Percentiles rank a stretch among this genome's conserved stretches.
Conservation (phyloP, 2,329 filamentous ascomycete species). For the Celoporthe dispersa region DNA sequence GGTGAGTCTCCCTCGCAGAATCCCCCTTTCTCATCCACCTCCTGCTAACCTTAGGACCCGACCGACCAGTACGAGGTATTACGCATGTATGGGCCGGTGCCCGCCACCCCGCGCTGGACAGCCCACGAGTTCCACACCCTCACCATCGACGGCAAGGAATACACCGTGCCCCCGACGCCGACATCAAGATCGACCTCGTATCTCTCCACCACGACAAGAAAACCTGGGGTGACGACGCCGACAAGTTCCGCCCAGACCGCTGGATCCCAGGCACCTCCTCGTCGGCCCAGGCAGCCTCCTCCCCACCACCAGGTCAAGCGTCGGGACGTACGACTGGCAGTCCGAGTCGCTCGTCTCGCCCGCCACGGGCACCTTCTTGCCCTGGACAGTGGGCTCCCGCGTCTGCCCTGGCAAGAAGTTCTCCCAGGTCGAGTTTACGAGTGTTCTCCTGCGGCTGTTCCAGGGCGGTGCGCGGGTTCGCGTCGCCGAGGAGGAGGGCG, state of each 20-base stretch:
- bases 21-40: neutral
- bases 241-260: slow-evolving; percentile 16
- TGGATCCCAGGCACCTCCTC: slow-evolving; percentile 11
- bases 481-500: slow-evolving; percentile 2
- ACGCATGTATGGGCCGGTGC: slow-evolving; percentile 20
- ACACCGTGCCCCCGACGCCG: slow-evolving; percentile 13
- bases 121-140: slow-evolving; percentile 2
- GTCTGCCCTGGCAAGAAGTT: slow-evolving; percentile 20
- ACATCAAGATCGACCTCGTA: slow-evolving; percentile 11
- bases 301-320: neutral
- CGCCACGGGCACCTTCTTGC: slow-evolving; percentile 5
- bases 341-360: slow-evolving; percentile 15
- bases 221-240: slow-evolving; percentile 16
- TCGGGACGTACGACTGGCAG: slow-evolving; percentile 11
- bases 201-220: slow-evolving; percentile 15
- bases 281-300: neutral
- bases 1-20: slow-evolving; percentile 4
- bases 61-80: slow-evolving; percentile 20
- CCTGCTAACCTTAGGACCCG: neutral
- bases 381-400: slow-evolving; percentile 14
- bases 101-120: slow-evolving; percentile 15
- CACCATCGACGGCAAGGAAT: slow-evolving; percentile 15
- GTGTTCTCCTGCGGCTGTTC: slow-evolving; percentile 12
- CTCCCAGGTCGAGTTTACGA: slow-evolving; percentile 23
- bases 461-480: slow-evolving; percentile 2